Conservation (phyloP, 345 rosid species). For the Barbarea vulgaris region DNA sequence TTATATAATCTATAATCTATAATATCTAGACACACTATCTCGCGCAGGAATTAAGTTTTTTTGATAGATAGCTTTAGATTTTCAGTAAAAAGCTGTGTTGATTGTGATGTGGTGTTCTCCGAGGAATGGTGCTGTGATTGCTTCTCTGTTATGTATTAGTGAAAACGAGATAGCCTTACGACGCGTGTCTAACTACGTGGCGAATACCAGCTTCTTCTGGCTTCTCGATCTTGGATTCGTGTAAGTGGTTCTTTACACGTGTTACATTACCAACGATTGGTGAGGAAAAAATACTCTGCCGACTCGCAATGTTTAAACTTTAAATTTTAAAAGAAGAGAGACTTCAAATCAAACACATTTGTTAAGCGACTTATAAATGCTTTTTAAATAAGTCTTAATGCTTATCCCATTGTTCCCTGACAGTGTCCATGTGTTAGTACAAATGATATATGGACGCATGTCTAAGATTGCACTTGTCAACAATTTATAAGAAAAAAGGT, state of each 20-base stretch:
- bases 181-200: slow-evolving; percentile 38
- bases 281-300: slow-evolving; percentile 13
- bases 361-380: background rate
- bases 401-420: background rate
- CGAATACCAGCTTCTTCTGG: slow-evolving; percentile 14
- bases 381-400: background rate
- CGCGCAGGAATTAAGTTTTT: slow-evolving; percentile 1
- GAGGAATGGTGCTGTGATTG: slow-evolving; percentile 18
- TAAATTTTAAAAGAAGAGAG: background rate
- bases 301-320: slow-evolving; percentile 23
- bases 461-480: no score
- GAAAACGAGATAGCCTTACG: background rate
- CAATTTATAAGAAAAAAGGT: no score
- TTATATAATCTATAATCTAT: background rate
- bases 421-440: background rate
- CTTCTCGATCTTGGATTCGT: slow-evolving; percentile 33
- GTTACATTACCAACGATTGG: slow-evolving; percentile 2
- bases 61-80: slow-evolving; percentile 1
- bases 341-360: background rate
- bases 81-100: background rate
- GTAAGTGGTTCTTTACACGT: slow-evolving; percentile 38
- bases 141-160: slow-evolving; percentile 20
- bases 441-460: no score
- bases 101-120: background rate
- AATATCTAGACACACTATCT: background rate